A percentile compares a stretch with the other conserved stretches of the same genome.
Evolutionary conservation across 2,329 filamentous ascomycete genomes (phyloP).

Genomic region (Fusarium incarnatum): DNA sequence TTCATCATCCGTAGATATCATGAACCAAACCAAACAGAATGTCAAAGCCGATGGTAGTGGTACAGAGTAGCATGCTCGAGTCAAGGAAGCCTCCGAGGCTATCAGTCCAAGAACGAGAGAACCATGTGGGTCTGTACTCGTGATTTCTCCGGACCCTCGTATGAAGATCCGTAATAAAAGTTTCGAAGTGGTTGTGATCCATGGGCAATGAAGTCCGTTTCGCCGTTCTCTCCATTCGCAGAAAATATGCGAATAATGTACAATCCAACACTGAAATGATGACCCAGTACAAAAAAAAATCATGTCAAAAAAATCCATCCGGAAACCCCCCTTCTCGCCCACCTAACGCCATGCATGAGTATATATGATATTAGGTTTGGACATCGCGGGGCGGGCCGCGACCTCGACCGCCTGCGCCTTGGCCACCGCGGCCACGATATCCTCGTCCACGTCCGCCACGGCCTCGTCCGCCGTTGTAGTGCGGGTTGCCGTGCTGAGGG

Average conservation of each 20-base stretch:
- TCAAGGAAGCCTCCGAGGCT: conserved; percentile 40
- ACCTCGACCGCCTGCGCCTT: conserved; percentile 51
- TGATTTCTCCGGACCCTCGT: conserved; percentile 23
- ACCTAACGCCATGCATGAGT: conserved; percentile 46
- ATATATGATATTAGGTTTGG: conserved; percentile 50
- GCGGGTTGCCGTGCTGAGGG: conserved; percentile 52
- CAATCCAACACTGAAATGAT: conserved; percentile 55
- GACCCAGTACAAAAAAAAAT: conserved; percentile 47
- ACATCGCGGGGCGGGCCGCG: conserved; percentile 53
- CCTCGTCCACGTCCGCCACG: conserved; percentile 54
- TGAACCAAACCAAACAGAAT: conserved; percentile 48
- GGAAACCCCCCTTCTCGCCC: conserved; percentile 37
- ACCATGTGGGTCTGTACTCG: conserved; percentile 37
- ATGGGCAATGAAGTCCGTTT: conserved; percentile 50
- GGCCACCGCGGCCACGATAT: conserved; percentile 55
- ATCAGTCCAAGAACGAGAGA: conserved; percentile 29
- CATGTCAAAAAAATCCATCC: conserved; percentile 48
- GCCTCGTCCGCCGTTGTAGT: conserved; percentile 52
- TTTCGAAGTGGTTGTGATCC: conserved; percentile 45
- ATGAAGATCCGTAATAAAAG: conserved; percentile 31
- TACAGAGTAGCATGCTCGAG: conserved; percentile 45
- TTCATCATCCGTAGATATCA: conserved; percentile 48
- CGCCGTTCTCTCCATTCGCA: conserved; percentile 54
- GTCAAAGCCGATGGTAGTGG: conserved; percentile 49
- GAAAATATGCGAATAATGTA: conserved; percentile 56